Base-by-base conservation (phyloP, 176 grass and related monocot species). In the Ananas comosus region DNA sequence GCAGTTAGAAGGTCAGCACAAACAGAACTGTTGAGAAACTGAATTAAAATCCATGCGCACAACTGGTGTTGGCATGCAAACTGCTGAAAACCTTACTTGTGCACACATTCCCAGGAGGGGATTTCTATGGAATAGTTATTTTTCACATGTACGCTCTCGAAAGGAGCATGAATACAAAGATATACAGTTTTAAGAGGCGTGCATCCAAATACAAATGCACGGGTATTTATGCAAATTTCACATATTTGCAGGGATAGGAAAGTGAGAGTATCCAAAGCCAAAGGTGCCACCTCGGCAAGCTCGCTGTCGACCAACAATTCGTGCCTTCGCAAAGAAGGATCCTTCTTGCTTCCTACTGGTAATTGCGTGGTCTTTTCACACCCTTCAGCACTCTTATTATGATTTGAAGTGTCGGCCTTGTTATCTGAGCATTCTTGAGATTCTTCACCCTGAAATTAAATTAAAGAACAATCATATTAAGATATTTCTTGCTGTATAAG, bases 281-380 rank as follows among this genome's bases (percentile, higher is more conserved):
- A 71, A 49, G 17, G 24, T 70, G 74, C 79, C 71, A 96, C 93
- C 93, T 97, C 81, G 49, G 82, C 84, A 83, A 97, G 86, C 8
- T 73, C 88, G 74, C 80, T 97, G 77, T 90, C 85, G 50, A 90
- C 66, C 58, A 97, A 72, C 67, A 97, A 78, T 79, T 97, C 93
- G 51, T 71, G 78, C 59, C 86, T 86, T 70, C 93, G 77, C 68
- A 89, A 70, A 66, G 68, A 81, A 13, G 86, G 87, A 78, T 92
- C 84, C 27, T 97, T 97, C 70, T 97, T 97, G 71, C 89, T 83
- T 51, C 83, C 86, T 48, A 51, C 70, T 28, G 59, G 73, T 76
- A 70, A 70, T 64, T 80, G 73, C 16, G 9, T 73, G 19, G 47
- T 71, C 68, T 65, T 79, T 18, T 24, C 53, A 63, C 11, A 53